phyloP scores from a whole-genome alignment of 2,329 filamentous ascomycete species.

The Amphichorda felina region DNA sequence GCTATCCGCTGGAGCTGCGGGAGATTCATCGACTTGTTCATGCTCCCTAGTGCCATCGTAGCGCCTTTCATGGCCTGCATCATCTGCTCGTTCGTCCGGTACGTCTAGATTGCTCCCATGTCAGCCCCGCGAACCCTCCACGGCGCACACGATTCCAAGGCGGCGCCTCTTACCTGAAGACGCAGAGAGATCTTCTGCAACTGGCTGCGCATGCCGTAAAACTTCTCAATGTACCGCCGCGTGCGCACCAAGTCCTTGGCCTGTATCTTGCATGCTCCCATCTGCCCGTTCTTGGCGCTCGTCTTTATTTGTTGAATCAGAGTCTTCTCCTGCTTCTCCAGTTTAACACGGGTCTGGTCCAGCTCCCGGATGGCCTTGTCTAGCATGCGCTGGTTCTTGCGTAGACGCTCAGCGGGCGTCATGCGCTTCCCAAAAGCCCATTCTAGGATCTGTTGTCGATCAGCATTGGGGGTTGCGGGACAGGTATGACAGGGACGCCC shows the following conservation, averaged over 20 bases:
- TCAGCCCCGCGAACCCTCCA: no score
- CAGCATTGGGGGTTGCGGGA: slow-evolving; percentile 7
- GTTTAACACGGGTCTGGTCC: slow-evolving; percentile 85
- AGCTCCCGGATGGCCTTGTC: slow-evolving; percentile 96
- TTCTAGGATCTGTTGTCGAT: slow-evolving; percentile 65
- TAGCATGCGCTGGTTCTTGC: slow-evolving; percentile 90
- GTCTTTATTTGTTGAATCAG: slow-evolving; percentile 94
- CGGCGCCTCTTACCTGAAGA: slow-evolving; percentile 57
- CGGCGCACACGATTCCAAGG: background rate
- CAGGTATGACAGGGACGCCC: slow-evolving; percentile 11
- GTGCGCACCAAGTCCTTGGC: slow-evolving; percentile 94
- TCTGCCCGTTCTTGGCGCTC: slow-evolving; percentile 94
- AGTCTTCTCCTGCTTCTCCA: slow-evolving; percentile 98
- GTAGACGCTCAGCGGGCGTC: slow-evolving; percentile 84
- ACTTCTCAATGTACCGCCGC: slow-evolving; percentile 90
- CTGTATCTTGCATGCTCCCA: slow-evolving; percentile 97
- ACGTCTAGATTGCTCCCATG: slow-evolving; percentile 48
- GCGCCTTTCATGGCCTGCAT: slow-evolving; percentile 99
- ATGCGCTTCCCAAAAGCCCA: slow-evolving; percentile 99
- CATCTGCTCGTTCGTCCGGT: slow-evolving; percentile 98
- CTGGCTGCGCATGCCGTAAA: slow-evolving; percentile 96
- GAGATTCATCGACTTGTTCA: slow-evolving; percentile 97
- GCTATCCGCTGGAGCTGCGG: slow-evolving; percentile 91
- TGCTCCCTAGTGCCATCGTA: slow-evolving; percentile 81
- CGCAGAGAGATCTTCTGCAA: slow-evolving; percentile 90